Conservation (phyloP, 2,329 filamentous ascomycete species). For the Aspergillus calidoustus region DNA sequence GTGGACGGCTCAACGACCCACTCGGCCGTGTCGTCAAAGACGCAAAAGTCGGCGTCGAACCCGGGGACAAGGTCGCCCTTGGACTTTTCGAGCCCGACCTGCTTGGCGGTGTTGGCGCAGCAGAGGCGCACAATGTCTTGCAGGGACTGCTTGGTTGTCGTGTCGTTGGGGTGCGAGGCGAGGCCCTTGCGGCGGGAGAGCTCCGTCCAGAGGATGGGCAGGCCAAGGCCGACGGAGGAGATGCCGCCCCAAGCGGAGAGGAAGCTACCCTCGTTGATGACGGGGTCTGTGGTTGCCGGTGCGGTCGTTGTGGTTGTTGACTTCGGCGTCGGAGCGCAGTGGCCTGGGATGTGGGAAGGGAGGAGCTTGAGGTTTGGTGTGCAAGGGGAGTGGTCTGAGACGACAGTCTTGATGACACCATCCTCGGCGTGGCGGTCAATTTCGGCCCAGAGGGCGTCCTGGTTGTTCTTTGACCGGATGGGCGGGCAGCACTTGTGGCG, state of each 20-base stretch:
- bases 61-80: constrained; percentile 84
- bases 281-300: constrained; percentile 27
- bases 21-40: constrained; percentile 83
- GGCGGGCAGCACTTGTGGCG: constrained; percentile 95
- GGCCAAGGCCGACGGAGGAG: constrained; percentile 86
- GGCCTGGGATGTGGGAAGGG: constrained; percentile 68
- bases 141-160: constrained; percentile 59
- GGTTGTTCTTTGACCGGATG: constrained; percentile 79
- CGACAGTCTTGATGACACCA: constrained; percentile 86
- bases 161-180: constrained; percentile 41
- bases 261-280: constrained; percentile 73
- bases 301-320: background rate
- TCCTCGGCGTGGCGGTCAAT: constrained; percentile 63
- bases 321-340: constrained; percentile 31
- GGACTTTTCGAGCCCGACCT: constrained; percentile 79
- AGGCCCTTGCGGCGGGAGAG: constrained; percentile 63
- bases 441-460: constrained; percentile 86
- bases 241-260: constrained; percentile 97
- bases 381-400: constrained; percentile 95
- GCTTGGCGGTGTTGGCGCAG: constrained; percentile 80
- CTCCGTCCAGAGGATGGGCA: constrained; percentile 87
- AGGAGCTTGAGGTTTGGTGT: constrained; percentile 92
- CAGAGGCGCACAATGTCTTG: constrained; percentile 85
- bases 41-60: constrained; percentile 86
- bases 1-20: constrained; percentile 76